Conservation (phyloP, 83 land plant species). For the Picea mariana region DNA sequence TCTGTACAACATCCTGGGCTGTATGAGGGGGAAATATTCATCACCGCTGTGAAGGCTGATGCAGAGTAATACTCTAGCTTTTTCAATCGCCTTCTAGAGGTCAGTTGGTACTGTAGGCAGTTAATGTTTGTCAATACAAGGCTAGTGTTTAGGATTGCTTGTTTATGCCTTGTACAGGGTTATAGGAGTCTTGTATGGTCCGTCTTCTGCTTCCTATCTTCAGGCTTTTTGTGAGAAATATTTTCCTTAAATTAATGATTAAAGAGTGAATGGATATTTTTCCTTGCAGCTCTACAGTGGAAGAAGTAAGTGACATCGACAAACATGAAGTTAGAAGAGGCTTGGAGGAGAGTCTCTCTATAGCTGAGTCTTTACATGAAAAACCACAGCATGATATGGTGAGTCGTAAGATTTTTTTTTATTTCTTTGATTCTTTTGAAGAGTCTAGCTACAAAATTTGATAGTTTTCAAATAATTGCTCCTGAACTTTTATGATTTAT, state of each 20-base stretch:
- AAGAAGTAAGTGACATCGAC: constrained; percentile 43
- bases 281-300: constrained; percentile 44
- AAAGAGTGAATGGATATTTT: not conserved
- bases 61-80: constrained; percentile 66
- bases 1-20: constrained; percentile 82
- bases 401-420: not conserved
- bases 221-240: not conserved
- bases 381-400: constrained; percentile 64
- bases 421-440: not conserved
- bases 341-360: constrained; percentile 51
- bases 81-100: constrained; percentile 30
- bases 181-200: constrained; percentile 9
- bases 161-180: constrained; percentile 13
- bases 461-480: not conserved
- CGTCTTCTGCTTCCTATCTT: not conserved
- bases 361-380: constrained; percentile 51
- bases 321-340: constrained; percentile 53
- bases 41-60: constrained; percentile 71
- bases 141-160: constrained; percentile 13
- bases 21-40: constrained; percentile 82
- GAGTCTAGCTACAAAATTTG: not conserved
- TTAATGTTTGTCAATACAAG: constrained; percentile 11
- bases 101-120: constrained; percentile 24
- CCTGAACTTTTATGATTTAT: too few species aligned
- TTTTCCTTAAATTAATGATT: not conserved